Evolutionary conservation across 108 stramenopile species (phyloP), one percentile per base, ranked within the genome.

Genomic region (Cyclostephanos tholiformis): DNA sequence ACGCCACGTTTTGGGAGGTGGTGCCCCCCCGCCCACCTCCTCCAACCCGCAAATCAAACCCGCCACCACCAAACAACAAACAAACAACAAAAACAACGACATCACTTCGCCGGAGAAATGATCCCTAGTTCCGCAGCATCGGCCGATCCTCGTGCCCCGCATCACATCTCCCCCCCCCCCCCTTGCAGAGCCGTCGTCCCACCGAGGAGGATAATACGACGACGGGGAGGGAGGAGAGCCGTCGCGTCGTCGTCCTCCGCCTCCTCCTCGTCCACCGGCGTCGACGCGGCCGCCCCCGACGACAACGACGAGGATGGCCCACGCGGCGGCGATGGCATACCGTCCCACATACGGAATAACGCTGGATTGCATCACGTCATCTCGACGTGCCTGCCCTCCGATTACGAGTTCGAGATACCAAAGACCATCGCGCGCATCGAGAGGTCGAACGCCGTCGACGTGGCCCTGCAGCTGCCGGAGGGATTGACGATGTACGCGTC

Each of bases 391-490:
- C 84, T 94, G 10, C 96, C 96, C 10, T n/a, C 49, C 6, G 88
- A 89, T 53, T 95, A 97, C 62, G 74, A 81, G 6, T 93, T 93
- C 82, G 93, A 93, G 80, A 75, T 99, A 39, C 82, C 72, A 56
- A 99, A 99, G 74, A 96, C 96, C 0, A 83, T 99, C 23, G 88
- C 88, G 75, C 80, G 94, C 6, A 89, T 97, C 25, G 68, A 85
- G 27, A 77, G 82, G 35, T 20, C 29, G 59, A 38, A 60, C 44
- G 44, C 44, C 44, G 16, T 46, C 16, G 79, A 82, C 75, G 89
- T 99, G 25, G 97, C 97, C 10, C 85, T 99, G 63, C 98, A 99
- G 76, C 87, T 99, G 81, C 99, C 99, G 1, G 99, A 99, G 83
- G 99, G 99, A 8, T 67, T 99, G 29, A 78, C 97, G 0, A 84